phyloP scores from a whole-genome alignment of 1,284 basidiomycete genomes.

The Ustilago xerochloae region DNA sequence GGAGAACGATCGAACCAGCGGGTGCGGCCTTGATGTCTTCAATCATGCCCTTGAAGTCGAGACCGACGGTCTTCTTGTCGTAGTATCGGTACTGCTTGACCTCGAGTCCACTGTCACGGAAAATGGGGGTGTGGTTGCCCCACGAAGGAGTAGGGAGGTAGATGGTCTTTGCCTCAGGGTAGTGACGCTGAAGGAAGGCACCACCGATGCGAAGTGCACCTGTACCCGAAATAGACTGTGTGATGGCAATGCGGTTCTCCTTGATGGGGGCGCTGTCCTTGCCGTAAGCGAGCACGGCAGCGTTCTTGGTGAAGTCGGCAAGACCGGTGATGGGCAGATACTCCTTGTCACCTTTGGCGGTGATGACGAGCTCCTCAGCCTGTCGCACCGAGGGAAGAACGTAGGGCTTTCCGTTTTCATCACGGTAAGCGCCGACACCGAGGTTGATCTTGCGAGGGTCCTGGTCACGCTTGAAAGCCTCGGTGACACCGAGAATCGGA shows the following conservation, averaged over 20 bases:
- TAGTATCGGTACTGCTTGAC: conserved; percentile 83
- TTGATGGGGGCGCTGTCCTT: conserved; percentile 76
- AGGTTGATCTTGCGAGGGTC: conserved; percentile 97
- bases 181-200: conserved; percentile 86
- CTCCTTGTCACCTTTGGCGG: conserved; percentile 88
- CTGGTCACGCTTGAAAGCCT: conserved; percentile 85
- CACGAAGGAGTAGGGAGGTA: conserved; percentile 95
- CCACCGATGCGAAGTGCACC: conserved; percentile 96
- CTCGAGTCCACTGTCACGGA: conserved; percentile 88
- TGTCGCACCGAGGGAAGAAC: conserved; percentile 89
- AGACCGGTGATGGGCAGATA: conserved; percentile 97
- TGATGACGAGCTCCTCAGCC: conserved; percentile 83
- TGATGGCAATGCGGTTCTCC: conserved; percentile 79
- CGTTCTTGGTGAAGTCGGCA: conserved; percentile 85
- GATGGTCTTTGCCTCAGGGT: conserved; percentile 86
- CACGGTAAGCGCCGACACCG: conserved; percentile 84
- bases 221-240: conserved; percentile 97
- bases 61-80: conserved; percentile 68
- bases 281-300: conserved; percentile 92
- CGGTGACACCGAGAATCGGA: conserved; percentile 92
- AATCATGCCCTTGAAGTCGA: conserved; percentile 68
- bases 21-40: conserved; percentile 69
- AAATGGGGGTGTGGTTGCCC: conserved; percentile 89
- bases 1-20: conserved; percentile 71
- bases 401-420: conserved; percentile 94